Evolutionary conservation across 306 rosid genomes (phyloP).

Genomic region (Dryas octopetala): DNA sequence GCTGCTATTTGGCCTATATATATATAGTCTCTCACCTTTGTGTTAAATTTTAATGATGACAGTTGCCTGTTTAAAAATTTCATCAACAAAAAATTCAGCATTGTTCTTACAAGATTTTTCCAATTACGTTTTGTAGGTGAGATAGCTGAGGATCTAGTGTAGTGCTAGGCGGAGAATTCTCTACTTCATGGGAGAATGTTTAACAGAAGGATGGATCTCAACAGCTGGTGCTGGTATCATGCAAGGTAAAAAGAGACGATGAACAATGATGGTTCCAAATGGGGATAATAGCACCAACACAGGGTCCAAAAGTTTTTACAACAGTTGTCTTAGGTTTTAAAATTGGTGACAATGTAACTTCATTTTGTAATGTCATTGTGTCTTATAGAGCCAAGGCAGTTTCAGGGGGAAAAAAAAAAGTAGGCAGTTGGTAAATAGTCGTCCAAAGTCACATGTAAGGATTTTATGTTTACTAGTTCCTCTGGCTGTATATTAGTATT

Average conservation of each 20-base stretch:
- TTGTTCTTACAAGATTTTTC: constrained; percentile 6
- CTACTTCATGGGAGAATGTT: background rate
- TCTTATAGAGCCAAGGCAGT: background rate
- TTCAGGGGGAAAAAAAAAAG: background rate
- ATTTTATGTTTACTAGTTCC: background rate
- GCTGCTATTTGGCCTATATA: background rate
- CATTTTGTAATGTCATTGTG: background rate
- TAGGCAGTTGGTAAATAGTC: background rate
- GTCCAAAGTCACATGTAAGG: background rate
- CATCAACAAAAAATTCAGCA: background rate
- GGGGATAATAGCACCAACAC: background rate
- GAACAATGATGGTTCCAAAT: background rate
- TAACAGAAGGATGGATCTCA: background rate
- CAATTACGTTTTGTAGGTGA: constrained; percentile 50
- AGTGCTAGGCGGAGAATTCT: constrained; percentile 16
- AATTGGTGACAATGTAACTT: background rate
- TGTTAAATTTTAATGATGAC: background rate
- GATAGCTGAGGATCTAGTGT: constrained; percentile 37
- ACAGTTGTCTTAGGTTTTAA: background rate
- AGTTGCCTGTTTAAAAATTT: background rate
- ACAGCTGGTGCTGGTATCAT: background rate
- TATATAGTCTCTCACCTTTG: background rate
- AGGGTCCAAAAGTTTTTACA: background rate
- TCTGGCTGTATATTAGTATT: background rate
- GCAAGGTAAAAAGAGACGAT: background rate